These are phyloP conservation scores for Paulownia fortunei DNA, from an alignment of 257 asterid genomes.

Conservation along the genomic window DNA sequence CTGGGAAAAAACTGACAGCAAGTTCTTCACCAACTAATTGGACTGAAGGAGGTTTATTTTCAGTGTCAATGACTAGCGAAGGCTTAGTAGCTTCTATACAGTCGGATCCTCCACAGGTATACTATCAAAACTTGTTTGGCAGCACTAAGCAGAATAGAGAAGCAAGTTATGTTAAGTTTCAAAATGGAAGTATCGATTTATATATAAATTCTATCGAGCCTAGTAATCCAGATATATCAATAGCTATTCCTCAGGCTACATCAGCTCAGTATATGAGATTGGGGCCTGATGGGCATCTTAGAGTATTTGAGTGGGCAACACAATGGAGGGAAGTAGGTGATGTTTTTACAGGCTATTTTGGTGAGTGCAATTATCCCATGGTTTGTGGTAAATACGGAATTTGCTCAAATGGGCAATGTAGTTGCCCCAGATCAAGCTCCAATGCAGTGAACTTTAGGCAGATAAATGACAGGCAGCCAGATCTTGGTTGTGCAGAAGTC, in stretches of 20 bases:
- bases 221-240: background rate
- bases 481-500: constrained; percentile 52
- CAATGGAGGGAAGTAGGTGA: constrained; percentile 43
- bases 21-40: constrained; percentile 47
- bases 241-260: constrained; percentile 19
- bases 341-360: constrained; percentile 28
- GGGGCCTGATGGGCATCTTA: constrained; percentile 52
- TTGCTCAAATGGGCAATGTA: constrained; percentile 48
- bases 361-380: constrained; percentile 46
- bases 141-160: constrained; percentile 16
- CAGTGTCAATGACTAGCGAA: constrained; percentile 18
- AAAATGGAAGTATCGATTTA: constrained; percentile 49
- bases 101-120: constrained; percentile 43
- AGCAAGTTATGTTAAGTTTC: constrained; percentile 41
- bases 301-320: constrained; percentile 40
- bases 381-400: constrained; percentile 50
- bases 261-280: constrained; percentile 50
- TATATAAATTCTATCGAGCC: constrained; percentile 39
- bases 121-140: background rate
- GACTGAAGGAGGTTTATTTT: constrained; percentile 35
- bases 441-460: constrained; percentile 30
- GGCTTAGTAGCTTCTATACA: constrained; percentile 31
- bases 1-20: constrained; percentile 44
- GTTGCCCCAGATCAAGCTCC: constrained; percentile 43
- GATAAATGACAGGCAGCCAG: constrained; percentile 26